Conservation (phyloP, 441 rosid species). For the Brassica balearica region DNA sequence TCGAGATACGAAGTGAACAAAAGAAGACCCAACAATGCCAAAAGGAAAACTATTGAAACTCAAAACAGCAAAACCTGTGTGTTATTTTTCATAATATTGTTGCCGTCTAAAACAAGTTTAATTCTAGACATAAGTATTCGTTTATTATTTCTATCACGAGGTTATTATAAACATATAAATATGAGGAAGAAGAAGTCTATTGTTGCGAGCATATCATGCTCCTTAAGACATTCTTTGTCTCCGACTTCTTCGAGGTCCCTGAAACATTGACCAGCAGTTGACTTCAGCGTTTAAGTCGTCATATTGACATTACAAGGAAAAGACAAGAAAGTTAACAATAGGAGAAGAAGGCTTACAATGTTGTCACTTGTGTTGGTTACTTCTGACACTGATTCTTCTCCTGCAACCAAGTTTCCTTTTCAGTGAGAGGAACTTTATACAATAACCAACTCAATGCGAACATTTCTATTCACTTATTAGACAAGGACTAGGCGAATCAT, state of each 20-base stretch:
- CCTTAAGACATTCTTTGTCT: conserved; percentile 31
- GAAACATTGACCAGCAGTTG: conserved; percentile 1
- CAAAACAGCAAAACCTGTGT: too few relatives aligned
- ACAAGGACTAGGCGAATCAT: background rate
- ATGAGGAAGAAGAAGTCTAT: conserved; percentile 11
- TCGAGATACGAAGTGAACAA: too few relatives aligned
- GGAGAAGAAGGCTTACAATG: conserved; percentile 35
- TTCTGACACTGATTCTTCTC: conserved; percentile 40
- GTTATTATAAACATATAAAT: conserved; percentile 21
- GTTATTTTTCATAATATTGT: too few relatives aligned
- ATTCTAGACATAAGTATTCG: conserved; percentile 3
- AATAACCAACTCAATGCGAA: background rate
- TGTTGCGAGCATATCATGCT: background rate
- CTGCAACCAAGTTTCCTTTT: conserved; percentile 23
- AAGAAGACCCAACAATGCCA: too few relatives aligned
- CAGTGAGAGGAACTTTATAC: background rate
- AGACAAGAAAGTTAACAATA: background rate
- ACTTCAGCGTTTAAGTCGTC: too few relatives aligned
- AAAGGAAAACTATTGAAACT: too few relatives aligned
- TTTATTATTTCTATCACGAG: conserved; percentile 24
- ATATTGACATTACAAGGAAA: background rate
- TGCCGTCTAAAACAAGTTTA: background rate
- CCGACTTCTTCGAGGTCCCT: conserved; percentile 41
- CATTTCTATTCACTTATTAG: background rate
- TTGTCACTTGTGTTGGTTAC: conserved; percentile 35